phyloP scores from a whole-genome alignment of 257 asterid species.

The Plantago ovata region DNA sequence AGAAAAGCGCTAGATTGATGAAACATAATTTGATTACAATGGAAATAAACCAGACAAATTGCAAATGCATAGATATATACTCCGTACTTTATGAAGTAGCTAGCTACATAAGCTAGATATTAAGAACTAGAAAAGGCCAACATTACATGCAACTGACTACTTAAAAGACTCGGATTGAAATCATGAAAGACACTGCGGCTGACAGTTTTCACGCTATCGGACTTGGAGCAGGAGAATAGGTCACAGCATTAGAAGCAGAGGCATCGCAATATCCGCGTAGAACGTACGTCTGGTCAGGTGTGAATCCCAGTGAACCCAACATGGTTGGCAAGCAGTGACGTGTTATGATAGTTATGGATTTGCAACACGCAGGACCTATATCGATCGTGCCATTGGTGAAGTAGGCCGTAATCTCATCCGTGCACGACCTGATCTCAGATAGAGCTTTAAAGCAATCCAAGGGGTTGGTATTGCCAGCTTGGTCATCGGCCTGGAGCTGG shows the following conservation, averaged over 20 bases:
- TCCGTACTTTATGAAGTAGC: too few species aligned
- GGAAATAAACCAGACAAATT: too few species aligned
- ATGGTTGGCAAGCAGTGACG: conserved; percentile 46
- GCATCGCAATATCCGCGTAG: conserved; percentile 51
- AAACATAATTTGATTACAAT: too few species aligned
- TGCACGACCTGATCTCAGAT: conserved; percentile 38
- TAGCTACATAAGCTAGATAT: too few species aligned
- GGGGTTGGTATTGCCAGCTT: background rate
- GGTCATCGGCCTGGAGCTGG: background rate
- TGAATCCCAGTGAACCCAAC: conserved; percentile 36
- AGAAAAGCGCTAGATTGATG: too few species aligned
- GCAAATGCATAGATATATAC: too few species aligned
- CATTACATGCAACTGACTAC: too few species aligned
- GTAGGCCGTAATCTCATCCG: conserved; percentile 36
- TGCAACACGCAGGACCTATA: conserved; percentile 34
- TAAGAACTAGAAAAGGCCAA: too few species aligned
- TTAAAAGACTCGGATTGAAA: too few species aligned
- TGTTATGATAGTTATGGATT: conserved; percentile 36
- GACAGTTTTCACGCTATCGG: background rate
- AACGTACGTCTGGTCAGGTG: conserved; percentile 26
- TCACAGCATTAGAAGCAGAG: background rate
- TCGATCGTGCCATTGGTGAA: conserved; percentile 25
- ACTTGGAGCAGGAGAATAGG: conserved; percentile 18
- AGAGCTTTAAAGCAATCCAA: conserved; percentile 38
- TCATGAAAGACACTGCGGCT: background rate